Evolutionary conservation across 208 protist genomes (phyloP), one percentile per base, ranked within the genome.

Genomic region (Leishmania gerbilli): DNA sequence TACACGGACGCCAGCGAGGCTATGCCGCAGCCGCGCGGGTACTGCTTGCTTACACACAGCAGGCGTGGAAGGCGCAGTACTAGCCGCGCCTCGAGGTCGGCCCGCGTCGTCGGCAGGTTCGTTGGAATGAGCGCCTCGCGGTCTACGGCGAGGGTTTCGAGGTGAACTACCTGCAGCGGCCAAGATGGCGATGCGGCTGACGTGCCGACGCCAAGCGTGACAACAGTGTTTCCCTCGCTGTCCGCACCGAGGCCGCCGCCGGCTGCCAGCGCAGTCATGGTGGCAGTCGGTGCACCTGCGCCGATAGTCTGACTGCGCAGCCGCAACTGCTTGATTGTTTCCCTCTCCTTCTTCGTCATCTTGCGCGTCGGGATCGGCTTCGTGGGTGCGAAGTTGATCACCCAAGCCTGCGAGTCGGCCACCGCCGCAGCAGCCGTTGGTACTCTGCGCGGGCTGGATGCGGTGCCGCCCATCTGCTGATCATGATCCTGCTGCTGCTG

Each of bases 11-110:
- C 90, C 31, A 98, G 84, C 19, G 93, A 97, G 45, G 92, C 89
- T 45, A 98, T 79, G 69, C 96, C 96, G 80, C 96, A 98, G 79
- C 91, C 93, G 55, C 88, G 89, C 49, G 96, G 96, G 88, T 98
- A 98, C 83, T 98, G 96, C 81, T 97, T 97, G 79, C 87, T 90
- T 51, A 97, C 87, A 49, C 92, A 93, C 40, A 97, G 89, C 56
- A 96, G 80, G 3, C 92, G 89, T 17, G 91, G 91, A 37, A 94
- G 71, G 17, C 91, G 90, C 34, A 98, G 81, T 40, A 89, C 88
- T 3, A 97, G 85, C 34, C 95, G 95, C 55, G 80, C 65, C 71
- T 92, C 88, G 24, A 98, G 86, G 67, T 94, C 91, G 6, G 34
- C 85, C 42, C 93, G 91, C 1, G 88, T 95, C 47, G 89, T 95